Percentiles rank a stretch among this genome's conserved stretches.
Evolutionary conservation across 108 stramenopile genomes (phyloP).

Genomic region (Cyclotella cryptica): DNA sequence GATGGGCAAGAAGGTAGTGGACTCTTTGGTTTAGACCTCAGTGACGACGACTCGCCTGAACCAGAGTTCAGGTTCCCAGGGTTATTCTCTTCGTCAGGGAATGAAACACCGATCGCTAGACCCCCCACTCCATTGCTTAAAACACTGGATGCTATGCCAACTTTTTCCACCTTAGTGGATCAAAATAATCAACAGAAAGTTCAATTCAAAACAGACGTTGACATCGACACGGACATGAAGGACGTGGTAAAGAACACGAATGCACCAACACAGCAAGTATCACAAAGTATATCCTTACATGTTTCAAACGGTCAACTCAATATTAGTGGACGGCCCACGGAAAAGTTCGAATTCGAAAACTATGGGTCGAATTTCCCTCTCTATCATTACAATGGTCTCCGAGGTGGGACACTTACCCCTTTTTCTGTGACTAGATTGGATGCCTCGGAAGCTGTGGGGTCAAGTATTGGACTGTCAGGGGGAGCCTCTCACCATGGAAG

Average conservation of each 20-base stretch:
- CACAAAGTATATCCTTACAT: background rate
- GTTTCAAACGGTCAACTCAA: background rate
- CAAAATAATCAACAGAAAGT: no score
- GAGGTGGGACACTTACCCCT: slow-evolving; percentile 67
- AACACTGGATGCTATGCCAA: no score
- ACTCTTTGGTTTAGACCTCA: slow-evolving; percentile 12
- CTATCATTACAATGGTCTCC: slow-evolving; percentile 85
- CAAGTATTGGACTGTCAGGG: slow-evolving; percentile 64
- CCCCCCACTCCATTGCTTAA: background rate
- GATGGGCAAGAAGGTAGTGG: slow-evolving; percentile 6
- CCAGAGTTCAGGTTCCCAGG: background rate
- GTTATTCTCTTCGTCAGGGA: background rate
- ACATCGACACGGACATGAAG: no score
- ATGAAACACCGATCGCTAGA: background rate
- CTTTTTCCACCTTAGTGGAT: no score
- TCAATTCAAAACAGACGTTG: no score
- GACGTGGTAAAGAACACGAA: no score
- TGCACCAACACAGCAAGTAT: no score
- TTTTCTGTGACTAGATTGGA: slow-evolving; percentile 71
- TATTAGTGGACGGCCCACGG: background rate
- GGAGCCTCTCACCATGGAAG: slow-evolving; percentile 3
- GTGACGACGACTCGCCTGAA: slow-evolving; percentile 14
- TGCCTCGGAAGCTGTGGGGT: slow-evolving; percentile 80
- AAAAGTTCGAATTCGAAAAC: slow-evolving; percentile 39
- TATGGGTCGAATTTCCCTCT: slow-evolving; percentile 58